phyloP scores from a whole-genome alignment of 805 yeast genomes.

The Priceomyces medius region DNA sequence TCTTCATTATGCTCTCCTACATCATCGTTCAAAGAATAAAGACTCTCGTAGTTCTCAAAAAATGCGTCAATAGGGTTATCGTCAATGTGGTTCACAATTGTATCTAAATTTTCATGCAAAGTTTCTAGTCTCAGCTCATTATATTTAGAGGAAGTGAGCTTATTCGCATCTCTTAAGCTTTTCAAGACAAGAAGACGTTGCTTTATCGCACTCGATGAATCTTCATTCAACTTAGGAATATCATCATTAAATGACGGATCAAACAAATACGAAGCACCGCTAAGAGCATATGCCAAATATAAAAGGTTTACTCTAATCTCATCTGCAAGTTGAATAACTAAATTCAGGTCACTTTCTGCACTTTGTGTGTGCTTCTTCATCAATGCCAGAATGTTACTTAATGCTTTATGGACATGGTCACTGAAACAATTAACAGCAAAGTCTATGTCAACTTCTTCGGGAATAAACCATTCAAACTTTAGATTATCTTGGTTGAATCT shows the following conservation, averaged over 20 bases:
- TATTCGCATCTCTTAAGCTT: conserved; percentile 28
- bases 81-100: conserved; percentile 21
- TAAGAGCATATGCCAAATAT: conserved; percentile 56
- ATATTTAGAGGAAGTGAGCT: conserved; percentile 12
- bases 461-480: conserved; percentile 73
- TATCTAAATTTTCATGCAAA: conserved; percentile 32
- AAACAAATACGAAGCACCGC: conserved; percentile 70
- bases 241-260: conserved; percentile 67
- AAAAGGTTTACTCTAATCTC: conserved; percentile 53
- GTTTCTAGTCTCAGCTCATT: conserved; percentile 27
- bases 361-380: conserved; percentile 25
- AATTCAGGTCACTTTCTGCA: conserved; percentile 14
- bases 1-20: not conserved
- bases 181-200: conserved; percentile 34
- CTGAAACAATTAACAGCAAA: conserved; percentile 63
- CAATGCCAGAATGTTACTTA: conserved; percentile 40
- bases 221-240: conserved; percentile 35
- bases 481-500: conserved; percentile 52
- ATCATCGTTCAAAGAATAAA: conserved; percentile 20
- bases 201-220: conserved; percentile 30
- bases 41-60: conserved; percentile 15
- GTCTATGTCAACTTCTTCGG: conserved; percentile 52
- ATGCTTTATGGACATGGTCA: conserved; percentile 43
- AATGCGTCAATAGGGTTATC: conserved; percentile 18
- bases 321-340: conserved; percentile 44